A percentile compares a stretch with the other conserved stretches of the same genome.
phyloP scores from a whole-genome alignment of 1,284 basidiomycete species.

The Leccinum pseudoinsigne region DNA sequence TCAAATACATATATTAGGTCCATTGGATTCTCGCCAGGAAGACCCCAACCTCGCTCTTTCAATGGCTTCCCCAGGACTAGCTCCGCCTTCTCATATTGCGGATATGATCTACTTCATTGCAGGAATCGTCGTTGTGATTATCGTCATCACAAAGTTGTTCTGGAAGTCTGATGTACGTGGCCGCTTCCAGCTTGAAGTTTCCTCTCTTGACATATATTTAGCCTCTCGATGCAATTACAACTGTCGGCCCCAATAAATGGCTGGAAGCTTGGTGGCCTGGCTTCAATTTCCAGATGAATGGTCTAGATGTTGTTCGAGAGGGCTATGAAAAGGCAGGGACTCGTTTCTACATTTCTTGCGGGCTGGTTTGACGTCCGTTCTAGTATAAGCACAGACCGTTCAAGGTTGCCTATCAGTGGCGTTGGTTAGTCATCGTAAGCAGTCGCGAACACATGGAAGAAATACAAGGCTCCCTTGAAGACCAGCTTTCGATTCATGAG shows the following conservation, averaged over 20 bases:
- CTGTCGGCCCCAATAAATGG: slow-evolving; percentile 20
- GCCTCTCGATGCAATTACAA: slow-evolving; percentile 23
- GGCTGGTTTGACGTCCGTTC: background rate
- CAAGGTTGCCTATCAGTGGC: slow-evolving; percentile 39
- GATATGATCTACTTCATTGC: background rate
- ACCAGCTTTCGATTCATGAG: slow-evolving; percentile 37
- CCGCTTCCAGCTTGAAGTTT: background rate
- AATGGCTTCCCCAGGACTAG: slow-evolving; percentile 2
- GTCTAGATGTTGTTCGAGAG: slow-evolving; percentile 16
- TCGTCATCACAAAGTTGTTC: background rate
- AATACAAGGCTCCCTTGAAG: slow-evolving; percentile 38
- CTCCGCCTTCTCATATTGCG: background rate
- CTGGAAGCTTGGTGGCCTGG: slow-evolving; percentile 19
- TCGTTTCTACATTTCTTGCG: background rate
- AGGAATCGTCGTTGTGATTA: background rate
- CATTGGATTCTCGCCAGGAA: background rate
- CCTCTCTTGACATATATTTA: background rate
- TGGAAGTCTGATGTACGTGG: slow-evolving; percentile 5
- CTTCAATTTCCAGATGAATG: slow-evolving; percentile 9
- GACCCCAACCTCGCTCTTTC: background rate
- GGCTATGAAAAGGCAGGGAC: slow-evolving; percentile 23
- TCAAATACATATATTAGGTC: slow-evolving; percentile 6
- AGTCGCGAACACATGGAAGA: slow-evolving; percentile 42
- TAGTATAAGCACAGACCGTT: slow-evolving; percentile 40
- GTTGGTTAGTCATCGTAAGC: slow-evolving; percentile 44